Conservation (phyloP, 352 stramenopile species). For the Pythium diclinum region DNA sequence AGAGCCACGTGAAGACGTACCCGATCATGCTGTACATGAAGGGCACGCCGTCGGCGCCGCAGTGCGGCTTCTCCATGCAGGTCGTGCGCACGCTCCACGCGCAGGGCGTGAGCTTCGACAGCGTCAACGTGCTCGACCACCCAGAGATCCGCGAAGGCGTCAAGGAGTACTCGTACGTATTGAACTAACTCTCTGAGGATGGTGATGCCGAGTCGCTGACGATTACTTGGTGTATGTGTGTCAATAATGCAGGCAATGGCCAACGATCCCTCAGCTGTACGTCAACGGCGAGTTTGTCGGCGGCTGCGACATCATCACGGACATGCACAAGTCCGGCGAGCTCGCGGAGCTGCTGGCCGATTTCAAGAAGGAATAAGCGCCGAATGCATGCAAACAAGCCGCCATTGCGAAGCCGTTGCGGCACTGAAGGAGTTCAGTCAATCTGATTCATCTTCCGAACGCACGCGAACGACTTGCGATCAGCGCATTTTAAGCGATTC, state of each 20-base stretch:
- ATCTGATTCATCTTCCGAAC: neutral
- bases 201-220: neutral
- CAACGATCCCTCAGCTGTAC: slow-evolving; percentile 98
- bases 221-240: slow-evolving; percentile 16
- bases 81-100: slow-evolving; percentile 94
- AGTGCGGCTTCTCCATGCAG: slow-evolving; percentile 97
- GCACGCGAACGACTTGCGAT: neutral
- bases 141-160: slow-evolving; percentile 97
- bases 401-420: neutral
- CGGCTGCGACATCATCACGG: slow-evolving; percentile 98
- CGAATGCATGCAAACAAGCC: neutral
- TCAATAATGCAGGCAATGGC: slow-evolving; percentile 80
- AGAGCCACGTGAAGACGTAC: slow-evolving; percentile 89
- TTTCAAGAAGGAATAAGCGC: slow-evolving; percentile 65
- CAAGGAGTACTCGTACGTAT: slow-evolving; percentile 96
- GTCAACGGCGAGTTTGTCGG: slow-evolving; percentile 99
- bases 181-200: neutral
- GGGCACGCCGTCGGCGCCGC: slow-evolving; percentile 94
- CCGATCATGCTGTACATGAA: slow-evolving; percentile 99
- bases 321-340: slow-evolving; percentile 93
- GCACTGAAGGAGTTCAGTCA: neutral
- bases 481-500: neutral
- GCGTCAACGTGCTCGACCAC: slow-evolving; percentile 98
- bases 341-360: slow-evolving; percentile 86
- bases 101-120: slow-evolving; percentile 94